Evolutionary conservation across 805 yeast species (phyloP).

Genomic region (Monosporozyma solicola): DNA sequence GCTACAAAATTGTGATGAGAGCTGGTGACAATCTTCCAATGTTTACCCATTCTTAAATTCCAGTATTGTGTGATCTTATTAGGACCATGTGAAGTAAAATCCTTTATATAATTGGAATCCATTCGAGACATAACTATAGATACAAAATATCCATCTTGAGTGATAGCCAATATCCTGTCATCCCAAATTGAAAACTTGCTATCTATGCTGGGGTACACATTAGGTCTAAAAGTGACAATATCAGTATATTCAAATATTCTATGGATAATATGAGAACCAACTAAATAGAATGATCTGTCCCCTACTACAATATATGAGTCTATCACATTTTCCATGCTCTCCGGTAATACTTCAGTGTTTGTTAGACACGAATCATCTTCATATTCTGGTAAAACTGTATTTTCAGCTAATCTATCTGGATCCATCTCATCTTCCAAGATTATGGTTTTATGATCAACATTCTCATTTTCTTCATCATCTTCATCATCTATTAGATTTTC

Average conservation of each 20-base stretch:
- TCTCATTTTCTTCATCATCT: background rate
- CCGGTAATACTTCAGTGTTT: background rate
- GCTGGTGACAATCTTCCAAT: background rate
- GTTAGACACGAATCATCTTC: background rate
- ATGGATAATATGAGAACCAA: background rate
- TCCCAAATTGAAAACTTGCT: background rate
- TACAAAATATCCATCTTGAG: background rate
- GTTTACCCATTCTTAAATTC: background rate
- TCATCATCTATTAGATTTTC: background rate
- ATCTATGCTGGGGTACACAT: background rate
- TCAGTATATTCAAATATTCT: background rate
- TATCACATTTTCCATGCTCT: background rate
- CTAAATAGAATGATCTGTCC: background rate
- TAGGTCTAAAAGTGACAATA: background rate
- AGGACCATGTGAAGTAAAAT: background rate
- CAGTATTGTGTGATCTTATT: background rate
- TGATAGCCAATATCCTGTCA: background rate
- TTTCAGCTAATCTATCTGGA: background rate
- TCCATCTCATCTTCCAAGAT: background rate
- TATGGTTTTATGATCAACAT: background rate
- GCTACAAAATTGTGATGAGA: background rate
- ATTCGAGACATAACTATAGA: background rate
- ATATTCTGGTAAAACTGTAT: background rate
- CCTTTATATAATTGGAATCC: background rate
- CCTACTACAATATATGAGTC: background rate